A percentile compares a stretch with the other conserved stretches of the same genome.
These are phyloP conservation scores for Fusarium anguioides DNA, from an alignment of 2,329 filamentous ascomycete genomes.

Conservation along the genomic window DNA sequence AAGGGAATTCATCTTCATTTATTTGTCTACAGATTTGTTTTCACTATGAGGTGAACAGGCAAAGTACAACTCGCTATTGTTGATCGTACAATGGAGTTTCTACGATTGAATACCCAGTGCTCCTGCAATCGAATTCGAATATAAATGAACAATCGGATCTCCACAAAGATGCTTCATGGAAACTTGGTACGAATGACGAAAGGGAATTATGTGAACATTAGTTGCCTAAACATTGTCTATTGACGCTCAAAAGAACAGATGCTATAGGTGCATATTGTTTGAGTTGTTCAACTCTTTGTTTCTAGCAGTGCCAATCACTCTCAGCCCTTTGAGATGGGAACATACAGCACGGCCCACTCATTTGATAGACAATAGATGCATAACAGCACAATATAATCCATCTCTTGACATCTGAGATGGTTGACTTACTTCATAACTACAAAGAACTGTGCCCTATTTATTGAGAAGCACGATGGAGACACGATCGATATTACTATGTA, in stretches of 20 bases:
- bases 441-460: no score
- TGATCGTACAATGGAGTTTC: background rate
- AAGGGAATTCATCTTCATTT: background rate
- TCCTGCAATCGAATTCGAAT: background rate
- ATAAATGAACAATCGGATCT: background rate
- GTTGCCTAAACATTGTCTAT: background rate
- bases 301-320: background rate
- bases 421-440: no score
- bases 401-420: no score
- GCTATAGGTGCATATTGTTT: background rate
- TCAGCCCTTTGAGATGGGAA: no score
- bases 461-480: no score
- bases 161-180: constrained; percentile 3
- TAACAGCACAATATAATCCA: no score
- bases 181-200: background rate
- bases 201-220: background rate
- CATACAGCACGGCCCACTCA: no score
- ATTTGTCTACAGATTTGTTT: background rate
- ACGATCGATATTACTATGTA: no score
- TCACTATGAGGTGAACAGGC: background rate
- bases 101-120: background rate
- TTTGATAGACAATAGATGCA: no score
- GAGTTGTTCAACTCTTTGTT: background rate
- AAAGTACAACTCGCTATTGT: background rate
- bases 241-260: background rate